phyloP scores from a whole-genome alignment of 2,329 filamentous ascomycete species.

The Chrysosporium keratinophilum region DNA sequence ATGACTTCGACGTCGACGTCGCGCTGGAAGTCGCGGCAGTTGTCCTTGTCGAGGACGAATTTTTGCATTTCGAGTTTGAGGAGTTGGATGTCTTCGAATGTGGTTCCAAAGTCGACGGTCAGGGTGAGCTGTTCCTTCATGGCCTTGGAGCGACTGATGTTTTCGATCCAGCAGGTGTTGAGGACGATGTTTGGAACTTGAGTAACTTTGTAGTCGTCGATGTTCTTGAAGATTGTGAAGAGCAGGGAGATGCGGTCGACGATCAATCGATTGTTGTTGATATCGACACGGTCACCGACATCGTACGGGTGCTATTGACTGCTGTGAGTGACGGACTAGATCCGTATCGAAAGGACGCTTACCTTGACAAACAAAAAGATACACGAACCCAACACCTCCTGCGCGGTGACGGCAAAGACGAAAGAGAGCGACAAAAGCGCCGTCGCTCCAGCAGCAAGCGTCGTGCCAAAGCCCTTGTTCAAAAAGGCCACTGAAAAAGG shows the following conservation, averaged over 20 bases:
- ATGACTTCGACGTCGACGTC: conserved; percentile 69
- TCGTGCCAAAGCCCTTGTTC: conserved; percentile 72
- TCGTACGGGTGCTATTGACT: conserved; percentile 73
- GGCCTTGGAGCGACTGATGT: conserved; percentile 77
- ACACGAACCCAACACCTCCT: conserved; percentile 95
- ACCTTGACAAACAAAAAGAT: conserved; percentile 93
- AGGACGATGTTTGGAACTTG: conserved; percentile 85
- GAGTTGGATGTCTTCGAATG: conserved; percentile 78
- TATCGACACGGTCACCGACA: conserved; percentile 86
- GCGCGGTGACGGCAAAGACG: conserved; percentile 80
- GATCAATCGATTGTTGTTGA: conserved; percentile 56
- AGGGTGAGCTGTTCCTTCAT: conserved; percentile 81
- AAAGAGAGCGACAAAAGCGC: conserved; percentile 92
- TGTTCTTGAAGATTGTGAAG: conserved; percentile 81
- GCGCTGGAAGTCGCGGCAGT: conserved; percentile 80
- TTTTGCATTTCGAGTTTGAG: conserved; percentile 72
- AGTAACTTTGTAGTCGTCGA: conserved; percentile 67
- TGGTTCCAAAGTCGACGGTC: conserved; percentile 74
- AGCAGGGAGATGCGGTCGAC: conserved; percentile 92
- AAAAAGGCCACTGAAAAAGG: conserved; percentile 63
- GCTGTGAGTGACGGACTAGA: too few species aligned
- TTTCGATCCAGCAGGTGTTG: conserved; percentile 91
- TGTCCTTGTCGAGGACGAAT: conserved; percentile 75
- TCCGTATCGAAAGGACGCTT: neutral
- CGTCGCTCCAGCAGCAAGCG: conserved; percentile 80